phyloP scores from a whole-genome alignment of 768 basidiomycete genomes.

The Mycena albidolilacea region DNA sequence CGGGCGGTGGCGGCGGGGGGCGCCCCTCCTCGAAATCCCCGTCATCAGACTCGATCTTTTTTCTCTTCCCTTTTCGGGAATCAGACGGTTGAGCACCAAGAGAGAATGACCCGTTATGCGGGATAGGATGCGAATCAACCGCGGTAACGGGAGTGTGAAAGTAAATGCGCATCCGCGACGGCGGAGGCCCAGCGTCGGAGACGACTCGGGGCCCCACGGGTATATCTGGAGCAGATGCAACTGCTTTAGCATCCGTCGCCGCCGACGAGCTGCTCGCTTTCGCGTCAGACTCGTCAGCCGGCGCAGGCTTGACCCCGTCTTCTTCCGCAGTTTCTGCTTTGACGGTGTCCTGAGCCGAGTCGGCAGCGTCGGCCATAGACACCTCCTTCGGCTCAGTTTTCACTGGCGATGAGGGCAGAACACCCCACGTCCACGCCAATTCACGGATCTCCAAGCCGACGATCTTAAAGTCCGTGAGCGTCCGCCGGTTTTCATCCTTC shows the following conservation, averaged over 20 bases:
- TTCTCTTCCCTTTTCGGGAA: constrained; percentile 85
- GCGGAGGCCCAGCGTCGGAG: constrained; percentile 58
- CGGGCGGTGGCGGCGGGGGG: constrained; percentile 76
- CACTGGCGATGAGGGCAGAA: constrained; percentile 55
- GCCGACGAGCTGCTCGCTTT: constrained; percentile 36
- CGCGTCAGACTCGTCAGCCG: constrained; percentile 43
- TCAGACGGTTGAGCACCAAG: constrained; percentile 67
- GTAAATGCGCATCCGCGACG: constrained; percentile 91
- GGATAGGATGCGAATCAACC: constrained; percentile 85
- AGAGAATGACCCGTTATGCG: constrained; percentile 68
- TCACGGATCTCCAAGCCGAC: constrained; percentile 89
- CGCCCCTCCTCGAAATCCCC: constrained; percentile 83
- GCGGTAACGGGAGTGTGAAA: constrained; percentile 91
- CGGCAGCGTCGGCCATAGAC: constrained; percentile 45
- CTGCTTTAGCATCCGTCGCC: constrained; percentile 49
- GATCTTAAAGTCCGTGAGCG: constrained; percentile 98
- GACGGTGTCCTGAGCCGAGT: constrained; percentile 48
- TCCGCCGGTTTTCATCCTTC: constrained; percentile 91
- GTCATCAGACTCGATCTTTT: constrained; percentile 92
- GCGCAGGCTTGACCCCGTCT: constrained; percentile 40
- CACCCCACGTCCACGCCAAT: constrained; percentile 91
- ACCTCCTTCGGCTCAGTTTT: constrained; percentile 57
- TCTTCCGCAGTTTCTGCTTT: constrained; percentile 55
- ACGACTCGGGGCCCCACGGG: constrained; percentile 46
- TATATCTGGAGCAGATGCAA: constrained; percentile 45